Evolutionary conservation across 2,329 filamentous ascomycete genomes (phyloP).

Genomic region (Sporothrix dimorphospora): DNA sequence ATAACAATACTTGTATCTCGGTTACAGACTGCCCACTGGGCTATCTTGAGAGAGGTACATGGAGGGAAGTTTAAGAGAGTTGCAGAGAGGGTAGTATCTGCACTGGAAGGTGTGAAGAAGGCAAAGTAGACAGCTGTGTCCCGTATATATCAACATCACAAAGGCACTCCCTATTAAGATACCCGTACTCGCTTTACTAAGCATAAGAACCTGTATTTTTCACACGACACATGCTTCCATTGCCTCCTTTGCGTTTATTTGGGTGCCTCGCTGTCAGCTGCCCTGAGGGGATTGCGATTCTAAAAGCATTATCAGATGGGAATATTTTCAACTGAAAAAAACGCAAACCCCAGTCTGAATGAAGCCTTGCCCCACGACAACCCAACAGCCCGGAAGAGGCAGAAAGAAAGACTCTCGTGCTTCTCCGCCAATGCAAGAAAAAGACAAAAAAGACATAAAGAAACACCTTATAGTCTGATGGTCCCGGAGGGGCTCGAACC

Average conservation of each 20-base stretch:
- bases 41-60: neutral
- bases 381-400: neutral
- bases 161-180: neutral
- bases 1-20: neutral
- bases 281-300: neutral
- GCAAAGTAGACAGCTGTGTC: neutral
- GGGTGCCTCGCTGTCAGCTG: neutral
- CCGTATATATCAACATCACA: neutral
- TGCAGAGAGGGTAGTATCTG: neutral
- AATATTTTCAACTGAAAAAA: neutral
- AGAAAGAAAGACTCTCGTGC: neutral
- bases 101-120: neutral
- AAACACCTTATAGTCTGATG: conserved; percentile 4
- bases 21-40: neutral
- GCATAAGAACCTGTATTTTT: neutral
- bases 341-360: neutral
- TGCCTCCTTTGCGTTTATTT: too few species aligned
- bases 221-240: neutral
- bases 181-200: neutral
- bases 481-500: conserved; percentile 27
- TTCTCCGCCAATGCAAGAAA: neutral
- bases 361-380: neutral
- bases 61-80: conserved; percentile 6
- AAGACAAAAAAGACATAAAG: conserved; percentile 1
- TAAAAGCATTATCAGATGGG: neutral